These are phyloP conservation scores for Phymatotrichopsis omnivora DNA, from an alignment of 2,329 filamentous ascomycete genomes.

Conservation along the genomic window DNA sequence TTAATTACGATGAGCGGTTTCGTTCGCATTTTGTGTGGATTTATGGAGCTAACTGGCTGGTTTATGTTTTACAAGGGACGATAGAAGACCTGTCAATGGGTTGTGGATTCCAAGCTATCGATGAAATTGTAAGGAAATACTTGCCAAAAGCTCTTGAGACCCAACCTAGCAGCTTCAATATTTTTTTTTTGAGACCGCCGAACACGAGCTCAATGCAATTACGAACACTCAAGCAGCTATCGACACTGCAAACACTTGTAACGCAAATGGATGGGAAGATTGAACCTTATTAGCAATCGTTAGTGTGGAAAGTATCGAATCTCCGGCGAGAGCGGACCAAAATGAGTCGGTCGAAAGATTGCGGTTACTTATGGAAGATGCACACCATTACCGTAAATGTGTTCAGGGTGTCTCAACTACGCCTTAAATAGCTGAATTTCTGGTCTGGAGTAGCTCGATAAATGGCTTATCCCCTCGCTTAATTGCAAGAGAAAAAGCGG, in stretches of 20 bases:
- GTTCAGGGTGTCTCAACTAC: no score
- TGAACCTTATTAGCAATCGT: neutral
- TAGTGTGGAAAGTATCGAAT: neutral
- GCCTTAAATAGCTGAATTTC: no score
- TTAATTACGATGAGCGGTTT: no score
- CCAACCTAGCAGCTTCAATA: conserved; percentile 1
- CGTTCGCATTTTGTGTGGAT: no score
- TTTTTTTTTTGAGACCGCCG: neutral
- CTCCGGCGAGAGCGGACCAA: neutral
- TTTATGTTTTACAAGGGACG: no score
- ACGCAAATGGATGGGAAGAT: conserved; percentile 1
- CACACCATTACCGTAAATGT: no score
- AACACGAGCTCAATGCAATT: neutral
- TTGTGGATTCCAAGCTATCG: no score
- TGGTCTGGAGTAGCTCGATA: no score
- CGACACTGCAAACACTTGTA: no score
- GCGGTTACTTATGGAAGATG: conserved; percentile 3
- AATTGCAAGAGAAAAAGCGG: neutral
- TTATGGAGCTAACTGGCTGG: no score
- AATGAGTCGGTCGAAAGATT: conserved; percentile 1
- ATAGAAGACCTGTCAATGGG: no score
- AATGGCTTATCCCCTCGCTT: neutral
- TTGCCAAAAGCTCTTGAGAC: neutral
- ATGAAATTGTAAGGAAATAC: conserved; percentile 1
- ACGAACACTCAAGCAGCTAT: no score